Conservation (phyloP, 225 moss, liverwort and hornwort species). For the Polytrichum commune region DNA sequence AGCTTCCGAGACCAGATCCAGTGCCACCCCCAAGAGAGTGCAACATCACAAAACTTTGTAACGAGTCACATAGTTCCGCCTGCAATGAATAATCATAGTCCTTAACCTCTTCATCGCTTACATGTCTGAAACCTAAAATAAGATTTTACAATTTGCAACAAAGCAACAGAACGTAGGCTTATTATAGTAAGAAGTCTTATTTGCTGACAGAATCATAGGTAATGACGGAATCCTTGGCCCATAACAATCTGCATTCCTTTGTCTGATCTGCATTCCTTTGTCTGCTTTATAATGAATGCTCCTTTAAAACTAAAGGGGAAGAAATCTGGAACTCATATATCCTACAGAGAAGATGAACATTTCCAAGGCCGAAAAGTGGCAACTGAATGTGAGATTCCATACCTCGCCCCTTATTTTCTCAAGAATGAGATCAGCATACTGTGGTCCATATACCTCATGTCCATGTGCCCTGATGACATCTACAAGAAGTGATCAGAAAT, state of each 20-base stretch:
- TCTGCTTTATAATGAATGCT: too few relatives aligned
- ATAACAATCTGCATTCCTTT: too few relatives aligned
- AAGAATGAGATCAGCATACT: slow-evolving; percentile 58
- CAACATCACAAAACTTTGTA: slow-evolving; percentile 92
- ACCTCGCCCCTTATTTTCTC: slow-evolving; percentile 80
- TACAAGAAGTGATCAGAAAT: slow-evolving; percentile 14
- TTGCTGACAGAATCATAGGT: too few relatives aligned
- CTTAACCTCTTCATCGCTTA: not conserved
- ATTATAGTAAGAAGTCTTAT: too few relatives aligned
- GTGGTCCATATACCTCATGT: slow-evolving; percentile 80
- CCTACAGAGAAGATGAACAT: not conserved
- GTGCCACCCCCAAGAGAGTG: slow-evolving; percentile 96
- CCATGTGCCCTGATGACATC: slow-evolving; percentile 70
- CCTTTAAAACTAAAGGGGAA: too few relatives aligned
- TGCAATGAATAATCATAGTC: slow-evolving; percentile 19
- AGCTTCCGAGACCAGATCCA: slow-evolving; percentile 89
- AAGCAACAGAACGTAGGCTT: too few relatives aligned
- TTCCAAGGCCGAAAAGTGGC: not conserved
- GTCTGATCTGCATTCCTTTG: too few relatives aligned
- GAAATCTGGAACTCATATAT: not conserved
- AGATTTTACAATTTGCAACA: too few relatives aligned
- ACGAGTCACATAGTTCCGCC: slow-evolving; percentile 80
- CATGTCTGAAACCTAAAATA: too few relatives aligned
- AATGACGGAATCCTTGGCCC: too few relatives aligned
- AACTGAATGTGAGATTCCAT: slow-evolving; percentile 5